Conservation (phyloP, 1,139 yeast species). For the Yueomyces sp. region DNA sequence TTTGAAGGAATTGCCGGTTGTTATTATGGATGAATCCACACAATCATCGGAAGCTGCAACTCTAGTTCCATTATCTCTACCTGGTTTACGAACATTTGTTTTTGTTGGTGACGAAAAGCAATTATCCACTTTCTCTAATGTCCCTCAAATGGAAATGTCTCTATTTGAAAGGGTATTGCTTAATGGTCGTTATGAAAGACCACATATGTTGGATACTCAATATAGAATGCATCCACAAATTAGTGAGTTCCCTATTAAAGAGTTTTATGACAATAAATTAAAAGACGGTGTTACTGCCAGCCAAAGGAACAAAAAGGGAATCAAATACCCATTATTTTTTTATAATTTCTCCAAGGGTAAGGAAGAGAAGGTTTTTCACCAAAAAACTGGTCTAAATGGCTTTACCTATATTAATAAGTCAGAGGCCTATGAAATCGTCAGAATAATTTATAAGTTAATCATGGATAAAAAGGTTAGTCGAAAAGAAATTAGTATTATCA, state of each 20-base stretch:
- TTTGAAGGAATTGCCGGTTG: conserved; percentile 47
- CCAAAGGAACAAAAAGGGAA: conserved; percentile 28
- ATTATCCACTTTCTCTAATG: conserved; percentile 49
- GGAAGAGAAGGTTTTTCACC: conserved; percentile 36
- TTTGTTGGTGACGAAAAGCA: conserved; percentile 66
- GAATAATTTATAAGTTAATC: conserved; percentile 36
- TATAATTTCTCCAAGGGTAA: conserved; percentile 33
- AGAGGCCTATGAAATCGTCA: conserved; percentile 37
- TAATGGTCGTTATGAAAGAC: conserved; percentile 44
- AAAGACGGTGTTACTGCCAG: conserved; percentile 47
- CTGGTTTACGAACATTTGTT: conserved; percentile 53
- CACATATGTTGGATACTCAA: conserved; percentile 60
- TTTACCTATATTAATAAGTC: conserved; percentile 41
- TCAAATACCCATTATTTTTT: conserved; percentile 44
- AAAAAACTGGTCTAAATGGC: conserved; percentile 30
- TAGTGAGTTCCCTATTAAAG: conserved; percentile 49
- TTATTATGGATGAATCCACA: conserved; percentile 60
- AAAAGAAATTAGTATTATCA: conserved; percentile 48
- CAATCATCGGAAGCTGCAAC: conserved; percentile 64
- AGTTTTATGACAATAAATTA: conserved; percentile 42
- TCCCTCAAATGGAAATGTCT: conserved; percentile 46
- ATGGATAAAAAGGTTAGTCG: conserved; percentile 40
- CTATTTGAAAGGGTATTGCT: conserved; percentile 45
- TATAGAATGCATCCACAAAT: conserved; percentile 63
- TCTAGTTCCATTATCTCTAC: conserved; percentile 55